phyloP scores from a whole-genome alignment of 1,139 yeast genomes.

The Taiozyma sp. region DNA sequence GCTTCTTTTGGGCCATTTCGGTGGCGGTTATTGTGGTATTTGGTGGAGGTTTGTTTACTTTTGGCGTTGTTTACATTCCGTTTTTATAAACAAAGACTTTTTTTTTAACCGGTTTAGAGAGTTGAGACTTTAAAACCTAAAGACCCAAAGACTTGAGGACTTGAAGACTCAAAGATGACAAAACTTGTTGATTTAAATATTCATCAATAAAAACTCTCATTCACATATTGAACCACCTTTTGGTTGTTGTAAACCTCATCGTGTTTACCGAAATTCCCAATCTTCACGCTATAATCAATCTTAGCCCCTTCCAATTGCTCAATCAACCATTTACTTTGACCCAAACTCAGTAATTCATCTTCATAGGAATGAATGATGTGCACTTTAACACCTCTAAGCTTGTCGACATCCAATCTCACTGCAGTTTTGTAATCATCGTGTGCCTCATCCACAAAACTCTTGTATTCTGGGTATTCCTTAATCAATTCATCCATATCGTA shows the following conservation, averaged over 20 bases:
- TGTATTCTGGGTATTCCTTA: slow-evolving; percentile 40
- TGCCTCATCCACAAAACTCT: slow-evolving; percentile 38
- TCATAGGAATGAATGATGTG: slow-evolving; percentile 27
- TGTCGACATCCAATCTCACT: slow-evolving; percentile 1
- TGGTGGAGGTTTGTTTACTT: neutral
- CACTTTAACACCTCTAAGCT: slow-evolving; percentile 8
- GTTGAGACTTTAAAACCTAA: too few species aligned
- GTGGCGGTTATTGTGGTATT: neutral
- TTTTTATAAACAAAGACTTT: too few species aligned
- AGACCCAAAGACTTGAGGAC: too few species aligned
- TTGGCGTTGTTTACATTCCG: neutral
- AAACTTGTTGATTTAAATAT: too few species aligned
- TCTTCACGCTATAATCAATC: slow-evolving; percentile 13
- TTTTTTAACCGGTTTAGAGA: too few species aligned
- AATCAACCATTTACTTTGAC: slow-evolving; percentile 24
- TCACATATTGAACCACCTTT: slow-evolving; percentile 23
- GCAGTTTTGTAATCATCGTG: slow-evolving; percentile 25
- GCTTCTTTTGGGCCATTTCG: slow-evolving; percentile 2
- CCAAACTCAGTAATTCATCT: slow-evolving; percentile 26
- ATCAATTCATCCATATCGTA: slow-evolving; percentile 35
- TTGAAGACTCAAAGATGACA: neutral
- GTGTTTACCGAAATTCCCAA: slow-evolving; percentile 26
- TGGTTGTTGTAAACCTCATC: slow-evolving; percentile 25
- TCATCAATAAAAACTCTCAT: slow-evolving; percentile 8
- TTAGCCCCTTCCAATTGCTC: slow-evolving; percentile 10